Conservation (phyloP, 495 filamentous ascomycete species). For the Podospora comata region DNA sequence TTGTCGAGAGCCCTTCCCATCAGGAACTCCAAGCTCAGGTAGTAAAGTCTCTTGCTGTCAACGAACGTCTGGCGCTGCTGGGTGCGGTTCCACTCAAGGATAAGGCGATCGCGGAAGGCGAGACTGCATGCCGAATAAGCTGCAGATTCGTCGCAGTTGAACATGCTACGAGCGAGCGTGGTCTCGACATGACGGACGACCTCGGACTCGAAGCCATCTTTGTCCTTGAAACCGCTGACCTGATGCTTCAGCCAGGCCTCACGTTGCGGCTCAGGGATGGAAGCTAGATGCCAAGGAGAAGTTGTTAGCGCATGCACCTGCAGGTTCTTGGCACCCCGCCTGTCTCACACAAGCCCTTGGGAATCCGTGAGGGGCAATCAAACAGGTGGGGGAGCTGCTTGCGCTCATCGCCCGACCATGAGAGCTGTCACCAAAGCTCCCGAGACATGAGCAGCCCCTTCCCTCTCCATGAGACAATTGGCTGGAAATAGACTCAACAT, state of each 20-base stretch:
- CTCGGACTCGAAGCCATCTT: conserved; percentile 67
- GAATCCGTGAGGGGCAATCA: conserved; percentile 4
- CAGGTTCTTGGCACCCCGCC: conserved; percentile 13
- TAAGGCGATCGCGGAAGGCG: conserved; percentile 86
- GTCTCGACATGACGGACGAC: conserved; percentile 94
- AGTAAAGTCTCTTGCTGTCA: conserved; percentile 93
- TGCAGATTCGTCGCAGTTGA: conserved; percentile 95
- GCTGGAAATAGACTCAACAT: conserved; percentile 14
- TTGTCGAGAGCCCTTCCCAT: conserved; percentile 97
- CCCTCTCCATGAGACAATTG: not conserved
- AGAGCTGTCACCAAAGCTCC: not conserved
- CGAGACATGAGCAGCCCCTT: not conserved
- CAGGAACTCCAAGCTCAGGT: conserved; percentile 92
- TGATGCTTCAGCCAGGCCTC: conserved; percentile 83
- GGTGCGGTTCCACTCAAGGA: conserved; percentile 96
- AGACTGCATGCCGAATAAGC: conserved; percentile 88
- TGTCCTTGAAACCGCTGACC: conserved; percentile 66
- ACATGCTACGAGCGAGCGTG: conserved; percentile 90
- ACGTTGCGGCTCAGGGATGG: conserved; percentile 83
- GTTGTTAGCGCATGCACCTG: conserved; percentile 20
- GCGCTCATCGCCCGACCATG: not conserved
- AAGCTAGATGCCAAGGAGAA: conserved; percentile 36
- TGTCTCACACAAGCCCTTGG: not conserved
- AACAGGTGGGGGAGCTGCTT: conserved; percentile 16
- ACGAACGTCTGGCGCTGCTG: conserved; percentile 90